phyloP scores from a whole-genome alignment of 1,284 basidiomycete species.

The Cryptococcus sp. region DNA sequence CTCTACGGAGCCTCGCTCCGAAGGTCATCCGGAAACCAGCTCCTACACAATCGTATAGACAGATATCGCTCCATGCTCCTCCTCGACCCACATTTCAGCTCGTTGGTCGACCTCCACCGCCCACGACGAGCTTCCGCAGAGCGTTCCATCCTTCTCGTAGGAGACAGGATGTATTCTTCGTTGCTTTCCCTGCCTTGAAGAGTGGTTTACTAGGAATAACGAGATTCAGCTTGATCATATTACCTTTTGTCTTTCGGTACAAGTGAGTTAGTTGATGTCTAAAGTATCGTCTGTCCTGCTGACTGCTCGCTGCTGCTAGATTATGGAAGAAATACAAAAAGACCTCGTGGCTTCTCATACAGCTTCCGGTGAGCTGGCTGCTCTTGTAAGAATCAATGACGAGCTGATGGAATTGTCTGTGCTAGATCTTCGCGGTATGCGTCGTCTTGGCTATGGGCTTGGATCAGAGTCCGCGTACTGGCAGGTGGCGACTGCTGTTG shows the following conservation, averaged over 20 bases:
- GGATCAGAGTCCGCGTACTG: conserved; percentile 56
- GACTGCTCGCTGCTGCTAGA: conserved; percentile 23
- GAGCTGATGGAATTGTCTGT: not conserved
- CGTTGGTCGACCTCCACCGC: not conserved
- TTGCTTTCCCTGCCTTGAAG: conserved; percentile 56
- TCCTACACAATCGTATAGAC: too few relatives aligned
- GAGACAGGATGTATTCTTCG: conserved; percentile 56
- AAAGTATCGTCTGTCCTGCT: not conserved
- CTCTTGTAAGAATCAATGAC: too few relatives aligned
- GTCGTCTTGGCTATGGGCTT: conserved; percentile 58
- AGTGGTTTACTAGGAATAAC: conserved; percentile 53
- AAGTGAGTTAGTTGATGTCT: conserved; percentile 34
- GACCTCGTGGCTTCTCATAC: conserved; percentile 52
- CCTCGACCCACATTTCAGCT: not conserved
- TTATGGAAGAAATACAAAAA: conserved; percentile 54
- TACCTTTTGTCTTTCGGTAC: conserved; percentile 58
- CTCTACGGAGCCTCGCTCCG: too few relatives aligned
- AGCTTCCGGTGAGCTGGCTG: conserved; percentile 51
- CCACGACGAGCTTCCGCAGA: not conserved
- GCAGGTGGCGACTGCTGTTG: conserved; percentile 58
- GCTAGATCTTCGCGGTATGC: conserved; percentile 56
- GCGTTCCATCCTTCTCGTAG: conserved; percentile 46
- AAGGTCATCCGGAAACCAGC: too few relatives aligned
- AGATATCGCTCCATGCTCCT: not conserved
- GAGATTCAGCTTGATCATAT: conserved; percentile 53